Evolutionary conservation across 2,329 filamentous ascomycete species (phyloP).

Genomic region (Epichloe elymi): DNA sequence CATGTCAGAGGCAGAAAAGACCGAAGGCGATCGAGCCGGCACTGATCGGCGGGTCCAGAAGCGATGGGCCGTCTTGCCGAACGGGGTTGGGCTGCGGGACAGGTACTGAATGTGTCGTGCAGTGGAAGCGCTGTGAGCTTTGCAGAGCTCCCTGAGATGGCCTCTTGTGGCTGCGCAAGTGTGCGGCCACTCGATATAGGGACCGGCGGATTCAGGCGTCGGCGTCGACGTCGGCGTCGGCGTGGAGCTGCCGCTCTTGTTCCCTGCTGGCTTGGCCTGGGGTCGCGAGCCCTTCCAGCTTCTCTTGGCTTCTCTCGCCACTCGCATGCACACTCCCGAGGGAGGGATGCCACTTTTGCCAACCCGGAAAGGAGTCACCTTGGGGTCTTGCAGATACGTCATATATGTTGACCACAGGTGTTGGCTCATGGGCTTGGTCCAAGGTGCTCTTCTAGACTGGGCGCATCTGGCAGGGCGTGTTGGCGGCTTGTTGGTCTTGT

Average conservation of each 20-base stretch:
- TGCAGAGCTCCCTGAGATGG: slow-evolving; percentile 50
- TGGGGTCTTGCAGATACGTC: slow-evolving; percentile 52
- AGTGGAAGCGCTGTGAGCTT: slow-evolving; percentile 34
- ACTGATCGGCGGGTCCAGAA: slow-evolving; percentile 36
- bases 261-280: slow-evolving; percentile 17
- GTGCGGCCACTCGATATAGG: slow-evolving; percentile 50
- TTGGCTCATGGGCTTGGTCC: slow-evolving; percentile 52
- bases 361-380: slow-evolving; percentile 51
- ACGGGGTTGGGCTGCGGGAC: slow-evolving; percentile 42
- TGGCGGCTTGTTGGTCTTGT: slow-evolving; percentile 14
- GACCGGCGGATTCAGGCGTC: slow-evolving; percentile 31
- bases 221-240: slow-evolving; percentile 45
- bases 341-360: slow-evolving; percentile 54
- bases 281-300: slow-evolving; percentile 51
- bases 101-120: slow-evolving; percentile 32
- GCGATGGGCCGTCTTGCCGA: slow-evolving; percentile 35
- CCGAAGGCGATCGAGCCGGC: slow-evolving; percentile 30
- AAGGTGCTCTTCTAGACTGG: slow-evolving; percentile 38
- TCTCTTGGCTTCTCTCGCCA: slow-evolving; percentile 51
- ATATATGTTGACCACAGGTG: slow-evolving; percentile 55
- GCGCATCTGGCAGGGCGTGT: slow-evolving; percentile 8
- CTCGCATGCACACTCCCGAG: slow-evolving; percentile 49
- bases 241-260: slow-evolving; percentile 40
- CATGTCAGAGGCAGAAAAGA: slow-evolving; percentile 50
- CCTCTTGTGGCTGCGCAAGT: slow-evolving; percentile 48